Percentiles rank a stretch among this genome's conserved stretches.
Evolutionary conservation across 768 basidiomycete species (phyloP).

Genomic region (Auricularia sp.): DNA sequence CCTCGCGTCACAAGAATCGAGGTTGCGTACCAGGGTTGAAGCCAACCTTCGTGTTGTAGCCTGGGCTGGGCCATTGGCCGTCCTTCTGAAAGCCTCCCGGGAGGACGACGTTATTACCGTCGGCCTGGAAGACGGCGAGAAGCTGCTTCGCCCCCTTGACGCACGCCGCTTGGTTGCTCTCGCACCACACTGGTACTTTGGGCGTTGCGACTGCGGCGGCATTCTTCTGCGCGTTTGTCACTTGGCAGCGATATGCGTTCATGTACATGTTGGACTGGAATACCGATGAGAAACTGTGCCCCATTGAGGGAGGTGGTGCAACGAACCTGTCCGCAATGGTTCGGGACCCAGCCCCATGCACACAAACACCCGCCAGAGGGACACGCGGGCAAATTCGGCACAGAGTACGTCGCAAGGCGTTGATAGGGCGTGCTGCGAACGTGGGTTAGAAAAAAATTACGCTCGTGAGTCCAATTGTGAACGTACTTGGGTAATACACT

Average conservation of each 20-base stretch:
- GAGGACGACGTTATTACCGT: constrained; percentile 7
- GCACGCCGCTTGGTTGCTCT: constrained; percentile 3
- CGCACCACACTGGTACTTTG: constrained; percentile 7
- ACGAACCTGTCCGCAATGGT: constrained; percentile 1
- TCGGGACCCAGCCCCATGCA: constrained; percentile 6
- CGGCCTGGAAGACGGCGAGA: constrained; percentile 6
- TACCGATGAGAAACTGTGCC: not conserved
- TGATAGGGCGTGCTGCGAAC: constrained; percentile 7
- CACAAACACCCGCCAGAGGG: constrained; percentile 7
- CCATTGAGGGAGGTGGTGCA: not conserved
- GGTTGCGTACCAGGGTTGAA: not conserved
- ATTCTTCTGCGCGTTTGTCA: not conserved
- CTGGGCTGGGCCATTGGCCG: constrained; percentile 5
- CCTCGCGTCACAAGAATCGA: not conserved
- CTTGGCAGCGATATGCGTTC: constrained; percentile 4
- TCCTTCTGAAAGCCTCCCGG: constrained; percentile 2
- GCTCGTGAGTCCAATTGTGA: too few species aligned
- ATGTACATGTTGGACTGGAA: constrained; percentile 7
- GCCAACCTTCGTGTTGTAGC: constrained; percentile 9
- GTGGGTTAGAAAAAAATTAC: too few species aligned
- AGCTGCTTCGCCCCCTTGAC: constrained; percentile 8
- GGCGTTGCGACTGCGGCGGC: not conserved
- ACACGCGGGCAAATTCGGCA: constrained; percentile 6
- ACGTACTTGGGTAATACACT: not conserved
- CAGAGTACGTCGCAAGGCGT: constrained; percentile 4